These are phyloP conservation scores for Vanrija pseudolonga DNA, from an alignment of 1,284 basidiomycete genomes.

Conservation along the genomic window DNA sequence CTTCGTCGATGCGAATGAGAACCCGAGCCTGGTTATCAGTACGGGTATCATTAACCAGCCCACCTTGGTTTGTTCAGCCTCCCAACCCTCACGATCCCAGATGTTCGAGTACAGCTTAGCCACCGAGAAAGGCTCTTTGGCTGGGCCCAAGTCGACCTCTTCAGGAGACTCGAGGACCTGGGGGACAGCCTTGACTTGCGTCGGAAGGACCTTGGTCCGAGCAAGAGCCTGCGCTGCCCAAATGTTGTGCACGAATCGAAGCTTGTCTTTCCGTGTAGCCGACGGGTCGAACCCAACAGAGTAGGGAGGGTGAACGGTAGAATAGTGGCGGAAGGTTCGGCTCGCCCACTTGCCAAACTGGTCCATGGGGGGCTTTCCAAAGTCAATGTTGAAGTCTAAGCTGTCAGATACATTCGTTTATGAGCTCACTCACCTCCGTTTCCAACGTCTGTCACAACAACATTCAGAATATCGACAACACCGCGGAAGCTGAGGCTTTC, in stretches of 20 bases:
- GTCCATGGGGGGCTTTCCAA: conserved; percentile 74
- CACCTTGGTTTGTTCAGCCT: conserved; percentile 55
- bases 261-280: conserved; percentile 63
- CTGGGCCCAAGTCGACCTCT: conserved; percentile 53
- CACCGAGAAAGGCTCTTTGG: not conserved
- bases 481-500: conserved; percentile 82
- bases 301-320: conserved; percentile 67
- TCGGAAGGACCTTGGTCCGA: conserved; percentile 57
- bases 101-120: conserved; percentile 16
- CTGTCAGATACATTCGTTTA: not conserved
- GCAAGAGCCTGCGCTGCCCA: conserved; percentile 79
- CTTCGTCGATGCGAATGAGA: conserved; percentile 73
- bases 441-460: conserved; percentile 80
- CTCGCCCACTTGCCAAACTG: conserved; percentile 77
- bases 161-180: conserved; percentile 55
- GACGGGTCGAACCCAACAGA: conserved; percentile 62
- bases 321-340: conserved; percentile 70
- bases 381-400: conserved; percentile 77
- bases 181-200: conserved; percentile 49
- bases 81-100: conserved; percentile 13
- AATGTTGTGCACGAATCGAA: conserved; percentile 77
- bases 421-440: conserved; percentile 60
- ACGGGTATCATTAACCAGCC: conserved; percentile 33
- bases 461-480: conserved; percentile 74
- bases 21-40: conserved; percentile 51